These are phyloP conservation scores for Microcyclosporella mali DNA, from an alignment of 2,329 filamentous ascomycete genomes.

Conservation along the genomic window DNA sequence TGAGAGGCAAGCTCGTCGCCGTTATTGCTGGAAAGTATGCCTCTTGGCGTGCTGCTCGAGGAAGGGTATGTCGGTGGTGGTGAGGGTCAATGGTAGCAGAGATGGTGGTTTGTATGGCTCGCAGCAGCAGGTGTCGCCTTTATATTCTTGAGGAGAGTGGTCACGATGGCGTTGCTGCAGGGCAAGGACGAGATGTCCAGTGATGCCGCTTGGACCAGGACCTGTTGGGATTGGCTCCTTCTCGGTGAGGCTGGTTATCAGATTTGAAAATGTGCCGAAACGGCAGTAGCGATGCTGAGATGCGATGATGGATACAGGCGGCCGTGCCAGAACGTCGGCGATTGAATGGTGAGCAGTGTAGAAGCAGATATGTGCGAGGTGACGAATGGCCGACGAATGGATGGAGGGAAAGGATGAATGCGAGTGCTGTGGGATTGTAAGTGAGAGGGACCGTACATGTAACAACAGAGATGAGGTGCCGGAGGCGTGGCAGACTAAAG, in stretches of 20 bases:
- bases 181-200: neutral
- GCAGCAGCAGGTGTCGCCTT: too few species aligned
- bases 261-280: neutral
- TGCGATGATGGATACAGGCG: neutral
- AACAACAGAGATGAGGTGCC: constrained; percentile 3
- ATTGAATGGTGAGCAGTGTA: too few species aligned
- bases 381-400: constrained; percentile 4
- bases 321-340: neutral
- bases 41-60: constrained; percentile 7
- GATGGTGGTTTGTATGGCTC: neutral
- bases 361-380: constrained; percentile 1
- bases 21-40: constrained; percentile 11
- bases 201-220: neutral
- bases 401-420: too few species aligned
- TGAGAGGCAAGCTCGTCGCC: constrained; percentile 7
- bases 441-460: too few species aligned
- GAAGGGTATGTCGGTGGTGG: constrained; percentile 7
- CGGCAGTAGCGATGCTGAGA: constrained; percentile 4
- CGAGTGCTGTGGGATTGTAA: too few species aligned
- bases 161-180: constrained; percentile 8
- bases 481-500: constrained; percentile 11
- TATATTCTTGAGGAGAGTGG: constrained; percentile 7
- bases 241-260: too few species aligned
- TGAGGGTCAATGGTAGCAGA: neutral
- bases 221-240: too few species aligned